Conservation (phyloP, 306 rosid species). For the Cucumis melo region DNA sequence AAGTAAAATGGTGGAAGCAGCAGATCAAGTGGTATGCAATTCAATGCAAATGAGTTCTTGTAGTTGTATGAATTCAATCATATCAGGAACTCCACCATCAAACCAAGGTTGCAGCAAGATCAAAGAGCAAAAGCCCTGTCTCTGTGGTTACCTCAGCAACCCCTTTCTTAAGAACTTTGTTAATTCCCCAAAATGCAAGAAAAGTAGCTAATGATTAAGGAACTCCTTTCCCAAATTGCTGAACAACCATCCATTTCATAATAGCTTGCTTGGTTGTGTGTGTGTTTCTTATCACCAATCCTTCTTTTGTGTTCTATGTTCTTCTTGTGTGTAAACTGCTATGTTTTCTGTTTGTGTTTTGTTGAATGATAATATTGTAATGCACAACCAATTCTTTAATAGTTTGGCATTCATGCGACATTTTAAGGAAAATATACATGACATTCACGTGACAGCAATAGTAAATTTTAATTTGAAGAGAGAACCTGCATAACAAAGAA, state of each 20-base stretch:
- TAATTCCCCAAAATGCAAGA: slow-evolving; percentile 79
- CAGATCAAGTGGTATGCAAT: slow-evolving; percentile 56
- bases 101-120: slow-evolving; percentile 67
- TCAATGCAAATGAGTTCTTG: slow-evolving; percentile 66
- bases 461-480: no score
- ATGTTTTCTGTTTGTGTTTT: no score
- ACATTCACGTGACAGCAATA: no score
- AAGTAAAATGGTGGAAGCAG: slow-evolving; percentile 25
- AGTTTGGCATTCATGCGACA: no score
- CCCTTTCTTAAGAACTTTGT: slow-evolving; percentile 87
- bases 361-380: no score
- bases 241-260: background rate
- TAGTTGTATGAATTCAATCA: slow-evolving; percentile 57
- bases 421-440: no score
- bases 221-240: slow-evolving; percentile 87
- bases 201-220: slow-evolving; percentile 80
- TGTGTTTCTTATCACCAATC: background rate
- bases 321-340: no score
- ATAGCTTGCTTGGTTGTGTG: no score
- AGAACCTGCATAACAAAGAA: no score
- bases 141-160: slow-evolving; percentile 70
- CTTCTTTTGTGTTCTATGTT: background rate
- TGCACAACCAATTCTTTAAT: no score
- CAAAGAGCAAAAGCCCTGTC: slow-evolving; percentile 89
- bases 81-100: slow-evolving; percentile 64